Evolutionary conservation across 2,329 filamentous ascomycete species (phyloP).

Genomic region (Nannizziopsis arthrosporioides): DNA sequence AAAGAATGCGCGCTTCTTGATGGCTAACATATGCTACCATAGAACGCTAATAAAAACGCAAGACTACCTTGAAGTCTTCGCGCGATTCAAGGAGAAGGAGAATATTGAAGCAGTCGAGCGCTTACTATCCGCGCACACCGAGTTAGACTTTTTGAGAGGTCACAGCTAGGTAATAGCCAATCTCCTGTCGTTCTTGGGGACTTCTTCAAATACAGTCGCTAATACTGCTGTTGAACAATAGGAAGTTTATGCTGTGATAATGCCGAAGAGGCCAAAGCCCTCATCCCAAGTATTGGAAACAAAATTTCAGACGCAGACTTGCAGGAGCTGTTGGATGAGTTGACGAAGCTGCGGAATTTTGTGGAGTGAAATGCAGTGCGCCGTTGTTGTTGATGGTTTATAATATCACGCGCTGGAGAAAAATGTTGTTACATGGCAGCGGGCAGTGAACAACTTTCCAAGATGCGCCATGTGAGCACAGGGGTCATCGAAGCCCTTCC

Average conservation of each 20-base stretch:
- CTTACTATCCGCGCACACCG: conserved; percentile 60
- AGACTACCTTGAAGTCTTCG: conserved; percentile 88
- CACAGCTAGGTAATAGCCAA: conserved; percentile 60
- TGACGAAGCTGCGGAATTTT: conserved; percentile 60
- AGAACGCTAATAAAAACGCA: conserved; percentile 71
- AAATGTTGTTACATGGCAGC: neutral
- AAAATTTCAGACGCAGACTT: conserved; percentile 87
- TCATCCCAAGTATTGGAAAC: conserved; percentile 77
- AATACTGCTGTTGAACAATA: conserved; percentile 27
- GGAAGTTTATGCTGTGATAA: conserved; percentile 85
- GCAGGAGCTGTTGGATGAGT: conserved; percentile 77
- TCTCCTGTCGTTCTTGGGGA: no score
- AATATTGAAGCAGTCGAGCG: conserved; percentile 91
- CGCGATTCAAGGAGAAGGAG: conserved; percentile 89
- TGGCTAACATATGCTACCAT: neutral
- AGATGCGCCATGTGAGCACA: no score
- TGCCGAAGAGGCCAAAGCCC: conserved; percentile 88
- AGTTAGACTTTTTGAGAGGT: conserved; percentile 88
- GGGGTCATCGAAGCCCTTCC: neutral
- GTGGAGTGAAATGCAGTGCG: conserved; percentile 25
- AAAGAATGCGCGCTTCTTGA: neutral
- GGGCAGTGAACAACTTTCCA: no score
- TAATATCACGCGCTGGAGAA: neutral
- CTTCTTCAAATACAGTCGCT: no score
- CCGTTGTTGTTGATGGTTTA: neutral